These are phyloP conservation scores for grape (Vitis vinifera) DNA, from an alignment of 164 flowering plant species.

Conservation along the genomic window DNA sequence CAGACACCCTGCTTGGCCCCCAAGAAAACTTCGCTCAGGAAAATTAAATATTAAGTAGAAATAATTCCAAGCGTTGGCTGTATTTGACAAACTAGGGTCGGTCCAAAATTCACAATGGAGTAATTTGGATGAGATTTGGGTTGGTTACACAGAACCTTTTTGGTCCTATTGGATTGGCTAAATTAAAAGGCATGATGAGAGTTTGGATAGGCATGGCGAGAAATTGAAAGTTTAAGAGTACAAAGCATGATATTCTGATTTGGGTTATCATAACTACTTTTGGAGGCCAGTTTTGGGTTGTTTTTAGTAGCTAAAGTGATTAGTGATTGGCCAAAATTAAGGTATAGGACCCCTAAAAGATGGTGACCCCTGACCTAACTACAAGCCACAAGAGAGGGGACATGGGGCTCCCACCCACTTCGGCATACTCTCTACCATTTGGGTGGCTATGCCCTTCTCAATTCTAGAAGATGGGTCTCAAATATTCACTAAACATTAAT, in stretches of 20 bases:
- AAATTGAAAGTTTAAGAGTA: background rate
- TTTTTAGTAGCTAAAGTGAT: background rate
- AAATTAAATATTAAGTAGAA: background rate
- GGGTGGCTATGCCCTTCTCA: background rate
- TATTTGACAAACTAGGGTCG: background rate
- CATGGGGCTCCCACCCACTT: slow-evolving; percentile 25
- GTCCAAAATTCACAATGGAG: background rate
- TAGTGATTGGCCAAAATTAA: background rate
- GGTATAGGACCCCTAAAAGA: background rate
- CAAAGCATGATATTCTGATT: background rate
- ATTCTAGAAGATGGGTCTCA: background rate
- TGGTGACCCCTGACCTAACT: slow-evolving; percentile 20
- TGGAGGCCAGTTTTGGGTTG: background rate
- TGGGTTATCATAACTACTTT: slow-evolving; percentile 1
- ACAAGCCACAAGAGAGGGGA: slow-evolving; percentile 10
- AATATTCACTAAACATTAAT: background rate
- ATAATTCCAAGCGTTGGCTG: background rate
- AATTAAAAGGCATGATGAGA: background rate
- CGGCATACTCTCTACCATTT: slow-evolving; percentile 15
- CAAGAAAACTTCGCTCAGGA: background rate
- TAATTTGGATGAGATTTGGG: background rate
- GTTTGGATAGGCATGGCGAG: background rate
- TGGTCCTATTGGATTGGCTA: background rate
- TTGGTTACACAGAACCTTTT: background rate
- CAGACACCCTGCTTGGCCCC: background rate